Base-by-base conservation (phyloP, 371 early-diverging fungal genomes). In the Rhizopus microsporus region DNA sequence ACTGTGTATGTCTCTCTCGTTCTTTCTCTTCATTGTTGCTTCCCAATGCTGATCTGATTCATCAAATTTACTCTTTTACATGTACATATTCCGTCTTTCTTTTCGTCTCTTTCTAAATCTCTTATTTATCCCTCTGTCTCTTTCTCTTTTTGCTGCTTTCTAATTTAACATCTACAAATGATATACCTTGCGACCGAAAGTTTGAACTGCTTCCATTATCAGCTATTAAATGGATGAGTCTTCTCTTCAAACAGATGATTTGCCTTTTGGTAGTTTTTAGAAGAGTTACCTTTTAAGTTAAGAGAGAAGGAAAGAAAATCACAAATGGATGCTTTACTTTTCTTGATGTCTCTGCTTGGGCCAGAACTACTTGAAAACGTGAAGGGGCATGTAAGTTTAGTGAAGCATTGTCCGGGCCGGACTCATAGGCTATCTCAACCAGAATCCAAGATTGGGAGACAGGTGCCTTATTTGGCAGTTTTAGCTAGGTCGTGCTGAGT, bases 341-440 rank as follows among this genome's bases (percentile, higher is more conserved):
- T 3, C 43, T 86, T 78, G 56, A 88, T 90, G 6, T 94, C 95
- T 61, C 95, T 94, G 56, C 94, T 94, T 37, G 38, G 6, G 38
- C 38, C 13, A 23, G 23, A 23, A 23, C 23, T 23, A 23, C 23
- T 23, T 23, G 23, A 23, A 23, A 23, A 2, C 23, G 23, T 23
- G 23, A 23, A 23, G 23, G 23, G 23, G 23, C 23, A 23, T 37
- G 13, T 37, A 37, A 37, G 7, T 37, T 13, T 37, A 37, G 13
- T 10, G 13, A 13, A 37, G 5, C 7, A 7, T 37, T 37, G 38
- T 5, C 38, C 38, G 38, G 38, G 3, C 38, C 38, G 38, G 38
- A 37, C 38, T 10, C 13, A 37, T 37, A 10, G 23, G 5, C 38
- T 37, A 37, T 37, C 13, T 2, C 38, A 37, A 37, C 5, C 38